These are phyloP conservation scores for Neurospora hispaniola DNA, from an alignment of 495 filamentous ascomycete species.

Conservation along the genomic window DNA sequence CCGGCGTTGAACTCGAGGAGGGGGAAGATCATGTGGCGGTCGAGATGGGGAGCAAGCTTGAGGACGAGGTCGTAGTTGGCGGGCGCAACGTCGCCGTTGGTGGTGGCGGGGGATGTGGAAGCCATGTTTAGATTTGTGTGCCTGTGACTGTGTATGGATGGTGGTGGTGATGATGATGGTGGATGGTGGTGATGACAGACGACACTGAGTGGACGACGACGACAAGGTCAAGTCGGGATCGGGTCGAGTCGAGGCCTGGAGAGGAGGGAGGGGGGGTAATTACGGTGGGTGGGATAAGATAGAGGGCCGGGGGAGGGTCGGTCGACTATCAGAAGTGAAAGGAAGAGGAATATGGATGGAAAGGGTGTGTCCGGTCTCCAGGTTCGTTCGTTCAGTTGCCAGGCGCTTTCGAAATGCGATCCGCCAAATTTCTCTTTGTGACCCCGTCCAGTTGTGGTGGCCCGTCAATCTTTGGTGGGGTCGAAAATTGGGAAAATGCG, in stretches of 20 bases:
- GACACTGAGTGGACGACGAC: not conserved
- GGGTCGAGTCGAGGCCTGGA: not conserved
- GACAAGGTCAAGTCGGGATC: not conserved
- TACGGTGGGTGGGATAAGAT: not conserved
- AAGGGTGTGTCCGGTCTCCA: not conserved
- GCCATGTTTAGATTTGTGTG: slow-evolving; percentile 15
- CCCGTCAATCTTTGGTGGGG: slow-evolving; percentile 23
- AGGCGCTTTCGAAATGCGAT: slow-evolving; percentile 4
- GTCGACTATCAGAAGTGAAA: not conserved
- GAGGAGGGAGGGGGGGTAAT: not conserved
- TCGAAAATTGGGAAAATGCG: slow-evolving; percentile 26
- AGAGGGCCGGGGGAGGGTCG: not conserved
- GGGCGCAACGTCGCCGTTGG: slow-evolving; percentile 43
- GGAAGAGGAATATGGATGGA: not conserved
- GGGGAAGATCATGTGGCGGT: slow-evolving; percentile 91
- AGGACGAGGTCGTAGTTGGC: slow-evolving; percentile 69
- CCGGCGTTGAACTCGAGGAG: slow-evolving; percentile 70
- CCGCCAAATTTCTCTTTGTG: slow-evolving; percentile 21
- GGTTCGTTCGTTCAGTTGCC: not conserved
- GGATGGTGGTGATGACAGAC: not conserved
- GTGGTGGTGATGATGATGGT: not conserved
- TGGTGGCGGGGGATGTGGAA: slow-evolving; percentile 25
- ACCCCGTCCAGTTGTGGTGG: slow-evolving; percentile 1
- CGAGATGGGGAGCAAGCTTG: slow-evolving; percentile 83
- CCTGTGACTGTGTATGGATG: not conserved